A percentile compares a stretch with the other conserved stretches of the same genome.
Conservation (phyloP, 345 rosid species). For the Ceriops tagal region DNA sequence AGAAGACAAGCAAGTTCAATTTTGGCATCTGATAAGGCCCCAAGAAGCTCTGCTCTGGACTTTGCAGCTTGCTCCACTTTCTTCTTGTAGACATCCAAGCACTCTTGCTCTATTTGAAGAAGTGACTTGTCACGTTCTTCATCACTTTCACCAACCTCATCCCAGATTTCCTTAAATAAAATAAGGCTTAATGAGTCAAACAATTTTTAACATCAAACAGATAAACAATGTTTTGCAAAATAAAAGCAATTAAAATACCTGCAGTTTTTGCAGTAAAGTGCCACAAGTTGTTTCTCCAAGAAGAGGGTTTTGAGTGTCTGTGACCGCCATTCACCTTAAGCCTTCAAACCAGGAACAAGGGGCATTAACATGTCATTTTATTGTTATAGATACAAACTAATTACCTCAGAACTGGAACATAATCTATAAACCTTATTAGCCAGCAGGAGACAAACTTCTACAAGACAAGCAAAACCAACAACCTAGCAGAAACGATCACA, state of each 20-base stretch:
- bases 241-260: constrained; percentile 41
- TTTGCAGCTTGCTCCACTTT: constrained; percentile 85
- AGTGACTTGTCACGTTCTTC: constrained; percentile 92
- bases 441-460: constrained; percentile 12
- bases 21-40: constrained; percentile 80
- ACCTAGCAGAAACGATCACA: constrained; percentile 9
- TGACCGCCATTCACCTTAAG: constrained; percentile 52
- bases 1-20: constrained; percentile 68
- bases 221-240: not conserved
- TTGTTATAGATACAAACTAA: not conserved
- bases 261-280: constrained; percentile 72
- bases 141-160: constrained; percentile 93
- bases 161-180: constrained; percentile 80
- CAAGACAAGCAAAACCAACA: constrained; percentile 21
- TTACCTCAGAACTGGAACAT: constrained; percentile 1
- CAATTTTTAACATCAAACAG: constrained; percentile 4
- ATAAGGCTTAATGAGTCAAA: constrained; percentile 6
- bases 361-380: not conserved
- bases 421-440: constrained; percentile 15
- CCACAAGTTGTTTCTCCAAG: constrained; percentile 84
- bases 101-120: constrained; percentile 88
- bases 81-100: constrained; percentile 86
- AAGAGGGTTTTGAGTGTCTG: constrained; percentile 69
- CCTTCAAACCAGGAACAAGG: constrained; percentile 27
- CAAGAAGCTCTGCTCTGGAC: constrained; percentile 80